Evolutionary conservation across 768 basidiomycete genomes (phyloP).

Genomic region (Trametes meyenii): DNA sequence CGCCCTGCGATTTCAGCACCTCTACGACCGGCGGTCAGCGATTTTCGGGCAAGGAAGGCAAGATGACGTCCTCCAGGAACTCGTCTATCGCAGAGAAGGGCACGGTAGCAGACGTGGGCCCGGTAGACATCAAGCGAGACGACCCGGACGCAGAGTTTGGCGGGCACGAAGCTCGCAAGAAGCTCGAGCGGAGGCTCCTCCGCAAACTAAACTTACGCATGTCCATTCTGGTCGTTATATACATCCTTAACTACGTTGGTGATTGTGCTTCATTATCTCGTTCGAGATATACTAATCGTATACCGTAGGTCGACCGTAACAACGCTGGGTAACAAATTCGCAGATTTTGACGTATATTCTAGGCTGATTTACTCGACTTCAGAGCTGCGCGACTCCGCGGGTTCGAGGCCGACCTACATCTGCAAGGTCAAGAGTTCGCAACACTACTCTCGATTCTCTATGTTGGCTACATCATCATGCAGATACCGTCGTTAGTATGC

Average conservation of each 20-base stretch:
- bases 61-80: constrained; percentile 16
- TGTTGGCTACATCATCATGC: constrained; percentile 78
- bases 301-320: constrained; percentile 64
- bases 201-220: constrained; percentile 48
- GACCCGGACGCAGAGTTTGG: constrained; percentile 41
- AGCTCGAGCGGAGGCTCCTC: constrained; percentile 47
- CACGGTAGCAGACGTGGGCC: constrained; percentile 7
- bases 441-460: constrained; percentile 70
- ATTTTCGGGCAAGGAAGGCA: background rate
- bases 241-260: constrained; percentile 51
- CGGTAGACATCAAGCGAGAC: constrained; percentile 10
- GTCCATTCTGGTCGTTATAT: constrained; percentile 48
- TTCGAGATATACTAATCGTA: background rate
- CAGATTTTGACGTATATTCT: background rate
- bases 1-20: background rate
- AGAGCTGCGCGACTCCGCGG: constrained; percentile 76
- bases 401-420: constrained; percentile 66
- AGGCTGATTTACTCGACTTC: background rate
- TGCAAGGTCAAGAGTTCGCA: constrained; percentile 67
- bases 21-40: background rate
- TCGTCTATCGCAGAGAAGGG: constrained; percentile 17
- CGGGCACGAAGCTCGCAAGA: constrained; percentile 38
- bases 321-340: constrained; percentile 54
- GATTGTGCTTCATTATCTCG: background rate
- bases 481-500: constrained; percentile 66